Conservation (phyloP, 108 stramenopile genomes). For the Cylindrotheca closterium region DNA sequence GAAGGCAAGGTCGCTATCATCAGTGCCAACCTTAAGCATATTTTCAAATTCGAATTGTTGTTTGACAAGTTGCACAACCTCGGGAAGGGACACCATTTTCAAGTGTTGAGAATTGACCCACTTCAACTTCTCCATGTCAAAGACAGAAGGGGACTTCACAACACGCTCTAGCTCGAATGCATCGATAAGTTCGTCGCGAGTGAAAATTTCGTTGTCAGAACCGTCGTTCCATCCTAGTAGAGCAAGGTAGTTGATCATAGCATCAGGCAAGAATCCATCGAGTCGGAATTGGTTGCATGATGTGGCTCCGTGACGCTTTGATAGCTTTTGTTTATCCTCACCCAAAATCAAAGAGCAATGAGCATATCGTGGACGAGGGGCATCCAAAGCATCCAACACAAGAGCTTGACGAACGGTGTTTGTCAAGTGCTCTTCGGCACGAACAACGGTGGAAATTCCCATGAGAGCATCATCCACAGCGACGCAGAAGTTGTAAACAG, state of each 20-base stretch:
- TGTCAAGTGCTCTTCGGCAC: slow-evolving; percentile 97
- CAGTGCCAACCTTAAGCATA: slow-evolving; percentile 53
- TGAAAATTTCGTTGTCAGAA: slow-evolving; percentile 96
- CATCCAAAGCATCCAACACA: slow-evolving; percentile 85
- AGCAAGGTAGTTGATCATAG: slow-evolving; percentile 96
- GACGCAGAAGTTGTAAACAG: slow-evolving; percentile 99
- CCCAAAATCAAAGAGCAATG: slow-evolving; percentile 97
- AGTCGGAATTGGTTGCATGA: slow-evolving; percentile 93
- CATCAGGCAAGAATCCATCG: slow-evolving; percentile 93
- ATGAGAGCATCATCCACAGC: slow-evolving; percentile 96
- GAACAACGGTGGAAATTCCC: slow-evolving; percentile 96
- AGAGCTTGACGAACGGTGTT: slow-evolving; percentile 94
- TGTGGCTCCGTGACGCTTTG: slow-evolving; percentile 97
- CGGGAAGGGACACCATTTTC: slow-evolving; percentile 69
- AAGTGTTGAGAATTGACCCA: slow-evolving; percentile 96
- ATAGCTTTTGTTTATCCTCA: slow-evolving; percentile 95
- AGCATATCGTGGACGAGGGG: slow-evolving; percentile 89
- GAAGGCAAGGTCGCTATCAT: slow-evolving; percentile 22
- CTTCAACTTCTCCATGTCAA: slow-evolving; percentile 94
- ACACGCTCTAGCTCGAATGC: slow-evolving; percentile 90
- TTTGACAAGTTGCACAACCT: slow-evolving; percentile 63
- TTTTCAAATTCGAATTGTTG: slow-evolving; percentile 64
- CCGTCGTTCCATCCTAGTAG: slow-evolving; percentile 98
- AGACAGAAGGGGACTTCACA: slow-evolving; percentile 93
- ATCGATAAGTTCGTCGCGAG: slow-evolving; percentile 93